Conservation (phyloP, 2,329 filamentous ascomycete species). For the Aspergillus sergii region DNA sequence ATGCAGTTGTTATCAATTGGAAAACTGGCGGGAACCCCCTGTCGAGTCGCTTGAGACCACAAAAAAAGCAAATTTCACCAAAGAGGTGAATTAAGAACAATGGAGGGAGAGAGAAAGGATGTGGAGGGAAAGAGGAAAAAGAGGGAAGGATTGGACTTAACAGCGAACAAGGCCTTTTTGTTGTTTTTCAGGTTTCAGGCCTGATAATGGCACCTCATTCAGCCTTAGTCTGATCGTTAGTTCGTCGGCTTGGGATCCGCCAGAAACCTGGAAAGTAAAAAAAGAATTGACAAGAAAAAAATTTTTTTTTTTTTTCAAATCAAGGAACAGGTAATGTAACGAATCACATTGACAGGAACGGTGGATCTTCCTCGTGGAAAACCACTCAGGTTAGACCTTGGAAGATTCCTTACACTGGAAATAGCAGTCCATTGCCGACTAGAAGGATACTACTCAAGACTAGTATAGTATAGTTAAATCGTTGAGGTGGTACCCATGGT, state of each 20-base stretch:
- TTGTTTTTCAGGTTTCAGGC: conserved; percentile 1
- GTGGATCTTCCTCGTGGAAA: background rate
- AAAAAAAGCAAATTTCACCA: background rate
- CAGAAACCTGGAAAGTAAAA: background rate
- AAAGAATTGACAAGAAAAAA: background rate
- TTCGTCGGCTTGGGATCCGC: background rate
- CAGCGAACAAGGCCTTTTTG: conserved; percentile 7
- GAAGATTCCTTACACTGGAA: background rate
- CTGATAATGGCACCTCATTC: background rate
- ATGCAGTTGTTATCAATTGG: background rate
- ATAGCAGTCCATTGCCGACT: background rate
- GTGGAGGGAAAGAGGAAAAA: background rate
- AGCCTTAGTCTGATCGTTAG: background rate
- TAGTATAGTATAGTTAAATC: background rate
- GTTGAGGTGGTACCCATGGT: background rate
- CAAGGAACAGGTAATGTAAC: background rate
- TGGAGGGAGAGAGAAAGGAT: background rate
- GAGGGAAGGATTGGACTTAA: background rate
- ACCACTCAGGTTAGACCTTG: background rate
- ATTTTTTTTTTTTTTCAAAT: background rate
- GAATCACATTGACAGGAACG: background rate
- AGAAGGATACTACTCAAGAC: background rate
- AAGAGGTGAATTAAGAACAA: background rate
- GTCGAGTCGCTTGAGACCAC: background rate
- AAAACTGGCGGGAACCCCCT: background rate